Percentiles rank a stretch among this genome's conserved stretches.
Evolutionary conservation across 495 filamentous ascomycete genomes (phyloP).

Genomic region (Monascus purpureus): DNA sequence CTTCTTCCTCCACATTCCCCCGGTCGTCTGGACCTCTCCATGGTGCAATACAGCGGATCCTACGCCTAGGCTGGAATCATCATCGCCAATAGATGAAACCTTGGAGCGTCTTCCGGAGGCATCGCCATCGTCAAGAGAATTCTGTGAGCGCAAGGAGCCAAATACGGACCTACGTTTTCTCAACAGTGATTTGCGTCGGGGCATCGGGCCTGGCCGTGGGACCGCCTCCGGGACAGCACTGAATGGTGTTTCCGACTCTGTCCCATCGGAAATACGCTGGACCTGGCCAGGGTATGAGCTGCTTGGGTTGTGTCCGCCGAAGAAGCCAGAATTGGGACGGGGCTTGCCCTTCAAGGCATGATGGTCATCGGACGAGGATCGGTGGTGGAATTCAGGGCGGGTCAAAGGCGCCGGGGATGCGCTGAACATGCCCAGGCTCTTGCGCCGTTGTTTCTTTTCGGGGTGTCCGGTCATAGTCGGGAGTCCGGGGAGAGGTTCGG

Average conservation of each 20-base stretch:
- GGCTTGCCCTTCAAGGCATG: conserved; percentile 20
- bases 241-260: not conserved
- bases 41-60: conserved; percentile 44
- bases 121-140: conserved; percentile 37
- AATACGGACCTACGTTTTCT: conserved; percentile 40
- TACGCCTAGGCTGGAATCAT: conserved; percentile 16
- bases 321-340: conserved; percentile 33
- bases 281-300: not conserved
- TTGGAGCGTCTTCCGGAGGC: conserved; percentile 20
- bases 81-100: conserved; percentile 19
- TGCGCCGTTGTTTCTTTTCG: conserved; percentile 29
- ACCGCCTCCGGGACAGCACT: conserved; percentile 14
- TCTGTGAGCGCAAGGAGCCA: conserved; percentile 41
- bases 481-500: too few species aligned
- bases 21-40: conserved; percentile 68
- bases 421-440: conserved; percentile 30
- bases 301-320: conserved; percentile 17
- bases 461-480: conserved; percentile 23
- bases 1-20: conserved; percentile 70
- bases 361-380: conserved; percentile 25
- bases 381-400: conserved; percentile 16
- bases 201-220: too few species aligned
- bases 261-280: not conserved
- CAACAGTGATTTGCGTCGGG: conserved; percentile 31
- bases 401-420: conserved; percentile 13